These are phyloP conservation scores for Aeschynomene evenia DNA, from an alignment of 306 rosid genomes.

Conservation along the genomic window DNA sequence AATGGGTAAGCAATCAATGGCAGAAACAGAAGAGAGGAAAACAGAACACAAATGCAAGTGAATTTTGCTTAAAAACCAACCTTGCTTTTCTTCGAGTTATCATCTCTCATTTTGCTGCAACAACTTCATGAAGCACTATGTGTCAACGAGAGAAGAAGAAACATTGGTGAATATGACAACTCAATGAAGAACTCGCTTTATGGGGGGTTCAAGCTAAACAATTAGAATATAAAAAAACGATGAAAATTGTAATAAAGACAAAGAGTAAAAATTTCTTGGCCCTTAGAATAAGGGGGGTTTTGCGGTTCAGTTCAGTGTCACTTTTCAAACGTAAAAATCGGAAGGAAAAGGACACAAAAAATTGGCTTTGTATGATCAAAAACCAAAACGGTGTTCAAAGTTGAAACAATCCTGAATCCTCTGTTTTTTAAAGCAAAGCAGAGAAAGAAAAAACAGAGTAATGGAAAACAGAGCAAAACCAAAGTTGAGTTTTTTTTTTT, in stretches of 20 bases:
- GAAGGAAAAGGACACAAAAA: slow-evolving; percentile 14
- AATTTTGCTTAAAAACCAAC: too few relatives aligned
- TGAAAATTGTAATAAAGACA: not conserved
- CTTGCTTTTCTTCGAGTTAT: slow-evolving; percentile 93
- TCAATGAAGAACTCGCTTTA: not conserved
- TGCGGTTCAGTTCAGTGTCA: slow-evolving; percentile 9
- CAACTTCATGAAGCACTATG: slow-evolving; percentile 67
- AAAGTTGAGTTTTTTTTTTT: slow-evolving; percentile 16
- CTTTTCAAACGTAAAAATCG: not conserved
- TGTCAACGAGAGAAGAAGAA: slow-evolving; percentile 33
- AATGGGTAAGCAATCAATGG: slow-evolving; percentile 39
- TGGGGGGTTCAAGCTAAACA: too few relatives aligned
- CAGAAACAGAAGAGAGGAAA: not conserved
- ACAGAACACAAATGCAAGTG: slow-evolving; percentile 25
- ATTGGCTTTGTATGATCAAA: slow-evolving; percentile 18
- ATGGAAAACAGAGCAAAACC: slow-evolving; percentile 35
- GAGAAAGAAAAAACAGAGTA: slow-evolving; percentile 35
- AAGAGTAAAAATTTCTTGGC: not conserved
- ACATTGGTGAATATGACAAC: slow-evolving; percentile 9
- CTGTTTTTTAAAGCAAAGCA: slow-evolving; percentile 37
- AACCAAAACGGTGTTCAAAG: slow-evolving; percentile 11
- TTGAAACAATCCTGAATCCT: not conserved
- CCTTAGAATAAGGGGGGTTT: slow-evolving; percentile 16
- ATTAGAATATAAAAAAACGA: not conserved
- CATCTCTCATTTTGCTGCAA: slow-evolving; percentile 97